These are phyloP conservation scores for Clausena lansium DNA, from an alignment of 345 rosid genomes.

Conservation along the genomic window DNA sequence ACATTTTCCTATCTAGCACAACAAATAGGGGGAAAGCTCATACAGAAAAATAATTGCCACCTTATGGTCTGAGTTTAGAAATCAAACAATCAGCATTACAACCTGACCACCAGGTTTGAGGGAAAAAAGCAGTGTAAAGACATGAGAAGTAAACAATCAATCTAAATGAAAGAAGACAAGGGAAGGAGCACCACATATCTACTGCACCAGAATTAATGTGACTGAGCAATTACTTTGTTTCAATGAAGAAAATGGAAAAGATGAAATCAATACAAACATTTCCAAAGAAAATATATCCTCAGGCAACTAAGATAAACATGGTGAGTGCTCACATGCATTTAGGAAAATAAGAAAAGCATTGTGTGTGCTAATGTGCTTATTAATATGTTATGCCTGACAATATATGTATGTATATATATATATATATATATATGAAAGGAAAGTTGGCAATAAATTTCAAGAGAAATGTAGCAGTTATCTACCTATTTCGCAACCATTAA, in stretches of 20 bases:
- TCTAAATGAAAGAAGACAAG: not conserved
- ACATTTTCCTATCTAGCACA: not conserved
- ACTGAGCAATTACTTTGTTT: not conserved
- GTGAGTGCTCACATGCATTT: not conserved
- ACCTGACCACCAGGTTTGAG: not conserved
- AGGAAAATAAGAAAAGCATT: not conserved
- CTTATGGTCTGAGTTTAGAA: not conserved
- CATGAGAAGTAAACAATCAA: conserved; percentile 6
- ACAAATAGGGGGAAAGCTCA: not conserved
- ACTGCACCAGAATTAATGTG: not conserved
- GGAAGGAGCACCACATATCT: not conserved
- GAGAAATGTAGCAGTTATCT: conserved; percentile 19
- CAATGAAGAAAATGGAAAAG: not conserved
- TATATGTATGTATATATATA: too few species aligned
- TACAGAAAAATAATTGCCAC: not conserved
- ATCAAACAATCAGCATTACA: not conserved
- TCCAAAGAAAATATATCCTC: not conserved
- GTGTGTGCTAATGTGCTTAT: too few species aligned
- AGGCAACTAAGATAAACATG: not conserved
- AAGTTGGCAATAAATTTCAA: not conserved
- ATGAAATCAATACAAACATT: not conserved
- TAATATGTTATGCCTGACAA: too few species aligned
- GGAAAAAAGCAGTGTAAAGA: not conserved
- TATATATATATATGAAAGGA: not conserved
- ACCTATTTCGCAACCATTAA: conserved; percentile 86